A percentile compares a stretch with the other conserved stretches of the same genome.
phyloP scores from a whole-genome alignment of 805 yeast genomes.

The Scheffersomyces spartinae region DNA sequence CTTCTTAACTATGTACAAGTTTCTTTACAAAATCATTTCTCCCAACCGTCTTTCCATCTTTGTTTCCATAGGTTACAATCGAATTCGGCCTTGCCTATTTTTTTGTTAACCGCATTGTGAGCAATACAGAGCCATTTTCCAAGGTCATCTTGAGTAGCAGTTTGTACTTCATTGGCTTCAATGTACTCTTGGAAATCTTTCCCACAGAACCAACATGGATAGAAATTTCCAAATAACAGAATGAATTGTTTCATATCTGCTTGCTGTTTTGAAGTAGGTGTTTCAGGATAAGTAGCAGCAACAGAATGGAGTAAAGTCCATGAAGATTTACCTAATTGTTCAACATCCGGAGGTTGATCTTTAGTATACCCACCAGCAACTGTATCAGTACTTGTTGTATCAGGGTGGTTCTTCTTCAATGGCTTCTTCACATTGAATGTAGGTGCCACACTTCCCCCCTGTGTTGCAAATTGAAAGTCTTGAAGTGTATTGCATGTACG shows the following conservation, averaged over 20 bases:
- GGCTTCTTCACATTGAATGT: conserved; percentile 5
- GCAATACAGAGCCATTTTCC: conserved; percentile 93
- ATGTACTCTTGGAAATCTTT: conserved; percentile 65
- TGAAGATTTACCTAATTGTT: conserved; percentile 66
- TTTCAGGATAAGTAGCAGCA: conserved; percentile 79
- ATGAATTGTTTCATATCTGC: conserved; percentile 62
- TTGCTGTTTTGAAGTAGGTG: conserved; percentile 52
- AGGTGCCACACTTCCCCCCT: conserved; percentile 5
- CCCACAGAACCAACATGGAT: conserved; percentile 94
- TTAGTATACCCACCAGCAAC: conserved; percentile 18
- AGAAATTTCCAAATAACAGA: conserved; percentile 59
- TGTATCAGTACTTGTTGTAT: conserved; percentile 7
- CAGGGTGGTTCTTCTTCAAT: conserved; percentile 2
- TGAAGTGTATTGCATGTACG: conserved; percentile 76
- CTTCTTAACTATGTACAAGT: too few species aligned
- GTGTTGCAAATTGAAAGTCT: conserved; percentile 62
- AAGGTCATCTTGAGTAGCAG: conserved; percentile 60
- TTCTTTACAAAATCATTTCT: too few species aligned
- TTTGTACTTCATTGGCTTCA: conserved; percentile 39
- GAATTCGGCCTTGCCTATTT: conserved; percentile 75
- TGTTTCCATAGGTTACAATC: conserved; percentile 86
- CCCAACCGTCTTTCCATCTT: conserved; percentile 96
- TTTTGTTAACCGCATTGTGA: conserved; percentile 84
- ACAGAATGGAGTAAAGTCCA: conserved; percentile 90
- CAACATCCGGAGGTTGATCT: conserved; percentile 82